A percentile compares a stretch with the other conserved stretches of the same genome.
phyloP scores from a whole-genome alignment of 441 rosid genomes.

The Populus trichocarpa region DNA sequence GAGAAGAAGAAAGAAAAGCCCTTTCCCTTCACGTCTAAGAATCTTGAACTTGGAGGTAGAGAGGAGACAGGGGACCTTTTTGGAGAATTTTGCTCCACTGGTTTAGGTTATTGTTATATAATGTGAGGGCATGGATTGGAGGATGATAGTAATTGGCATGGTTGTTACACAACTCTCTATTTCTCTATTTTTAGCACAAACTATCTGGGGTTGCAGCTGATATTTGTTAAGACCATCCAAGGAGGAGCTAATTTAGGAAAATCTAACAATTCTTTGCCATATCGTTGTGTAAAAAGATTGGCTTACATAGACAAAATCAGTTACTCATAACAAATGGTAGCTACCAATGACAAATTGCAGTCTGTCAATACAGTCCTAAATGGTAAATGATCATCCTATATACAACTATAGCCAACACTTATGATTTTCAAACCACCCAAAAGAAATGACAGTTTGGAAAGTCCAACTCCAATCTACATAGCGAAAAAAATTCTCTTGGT shows the following conservation, averaged over 20 bases:
- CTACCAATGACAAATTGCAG: not conserved
- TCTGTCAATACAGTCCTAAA: not conserved
- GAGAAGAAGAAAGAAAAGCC: slow-evolving; percentile 15
- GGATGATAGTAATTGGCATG: not conserved
- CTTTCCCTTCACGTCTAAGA: slow-evolving; percentile 15
- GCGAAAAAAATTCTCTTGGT: not conserved
- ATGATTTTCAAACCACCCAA: not conserved
- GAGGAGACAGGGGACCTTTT: not conserved
- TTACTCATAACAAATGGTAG: not conserved
- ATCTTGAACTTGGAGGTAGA: slow-evolving; percentile 11
- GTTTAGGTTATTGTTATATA: slow-evolving; percentile 26
- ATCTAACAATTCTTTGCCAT: not conserved
- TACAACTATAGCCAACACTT: not conserved
- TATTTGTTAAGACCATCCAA: not conserved
- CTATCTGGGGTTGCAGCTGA: not conserved
- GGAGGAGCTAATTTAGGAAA: not conserved
- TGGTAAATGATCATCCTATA: not conserved
- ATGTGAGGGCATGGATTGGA: slow-evolving; percentile 22
- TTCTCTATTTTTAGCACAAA: slow-evolving; percentile 4
- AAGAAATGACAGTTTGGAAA: not conserved
- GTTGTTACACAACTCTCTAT: not conserved
- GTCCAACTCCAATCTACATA: not conserved
- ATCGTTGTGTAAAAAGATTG: not conserved
- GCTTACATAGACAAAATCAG: not conserved
- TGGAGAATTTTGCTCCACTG: slow-evolving; percentile 8